Evolutionary conservation across 257 asterid species (phyloP), one percentile per base, ranked within the genome.

Genomic region (Thymus mandschuricus): DNA sequence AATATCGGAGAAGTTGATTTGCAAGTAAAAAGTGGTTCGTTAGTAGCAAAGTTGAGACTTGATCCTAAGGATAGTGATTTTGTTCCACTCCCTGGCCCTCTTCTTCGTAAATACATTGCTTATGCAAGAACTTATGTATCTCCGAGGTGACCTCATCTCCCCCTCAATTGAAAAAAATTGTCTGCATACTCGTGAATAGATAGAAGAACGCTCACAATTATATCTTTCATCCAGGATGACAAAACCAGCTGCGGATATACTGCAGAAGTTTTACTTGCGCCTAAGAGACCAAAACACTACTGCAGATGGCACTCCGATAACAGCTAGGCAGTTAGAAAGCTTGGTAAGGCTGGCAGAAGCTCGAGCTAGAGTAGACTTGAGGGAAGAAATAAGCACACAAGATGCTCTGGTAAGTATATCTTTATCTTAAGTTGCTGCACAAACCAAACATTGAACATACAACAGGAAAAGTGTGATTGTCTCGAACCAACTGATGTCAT

Each of bases 241-340:
- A 70, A 89, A 82, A 74, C 92, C 90, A 79, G 98, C 96, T 35
- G 98, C 98, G 69, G 97, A 85, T 41, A 91, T 91, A 83, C 85
- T 94, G 82, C 96, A 94, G 83, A 89, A 86, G 83, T 94, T 94
- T 74, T 94, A 94, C 84, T 85, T 94, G 71, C 82, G 81, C 72
- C 76, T 94, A 64, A 86, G 97, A 76, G 97, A 91, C 79, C 96
- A 70, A 58, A 88, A 75, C 78, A 82, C 94, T 62, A 86, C 92
- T 40, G 86, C 96, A 41, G 98, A 94, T 77, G 86, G 97, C 65
- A 91, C 94, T 80, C 98, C 98, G 55, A 91, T 94, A 82, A 94
- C 98, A 49, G 97, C 98, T 40, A 85, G 98, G 84, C 98, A 94
- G 80, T 85, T 94, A 66, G 98, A 94, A 82, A 94, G 98, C 81